These are phyloP conservation scores for Combretum micranthum DNA, from an alignment of 345 rosid species.

Conservation along the genomic window DNA sequence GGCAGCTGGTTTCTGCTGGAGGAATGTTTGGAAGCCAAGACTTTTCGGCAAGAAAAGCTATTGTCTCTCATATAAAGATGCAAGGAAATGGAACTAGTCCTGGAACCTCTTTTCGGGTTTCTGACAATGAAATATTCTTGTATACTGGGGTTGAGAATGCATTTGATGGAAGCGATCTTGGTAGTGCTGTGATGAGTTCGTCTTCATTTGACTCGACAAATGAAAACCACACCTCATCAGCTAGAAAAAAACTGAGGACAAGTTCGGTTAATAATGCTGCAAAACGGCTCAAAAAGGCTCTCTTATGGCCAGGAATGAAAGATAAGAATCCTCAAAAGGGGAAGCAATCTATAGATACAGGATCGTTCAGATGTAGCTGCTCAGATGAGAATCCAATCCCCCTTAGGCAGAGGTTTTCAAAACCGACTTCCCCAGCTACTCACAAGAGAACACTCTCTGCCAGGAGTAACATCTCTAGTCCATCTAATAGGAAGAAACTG, in stretches of 20 bases:
- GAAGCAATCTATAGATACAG: conserved; percentile 16
- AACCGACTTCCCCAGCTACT: conserved; percentile 32
- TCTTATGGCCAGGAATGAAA: conserved; percentile 61
- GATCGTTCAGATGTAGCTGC: conserved; percentile 15
- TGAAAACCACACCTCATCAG: conserved; percentile 28
- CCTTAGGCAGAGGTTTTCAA: conserved; percentile 61
- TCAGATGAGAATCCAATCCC: conserved; percentile 48
- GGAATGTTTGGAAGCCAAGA: conserved; percentile 66
- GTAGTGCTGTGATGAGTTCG: conserved; percentile 36
- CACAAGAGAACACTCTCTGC: conserved; percentile 66
- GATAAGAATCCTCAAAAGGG: conserved; percentile 26
- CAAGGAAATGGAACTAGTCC: conserved; percentile 72
- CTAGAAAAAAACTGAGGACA: conserved; percentile 33
- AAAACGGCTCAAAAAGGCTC: conserved; percentile 43
- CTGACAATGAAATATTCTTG: conserved; percentile 71
- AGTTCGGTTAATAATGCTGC: conserved; percentile 40
- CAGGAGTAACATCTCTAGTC: conserved; percentile 75
- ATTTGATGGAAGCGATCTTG: conserved; percentile 32
- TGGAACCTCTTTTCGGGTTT: conserved; percentile 68
- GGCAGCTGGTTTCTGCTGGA: conserved; percentile 79
- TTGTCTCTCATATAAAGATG: conserved; percentile 72
- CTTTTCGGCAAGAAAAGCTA: conserved; percentile 56
- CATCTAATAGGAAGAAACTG: conserved; percentile 62
- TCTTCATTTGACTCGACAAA: conserved; percentile 38
- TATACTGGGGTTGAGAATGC: conserved; percentile 48